A percentile compares a stretch with the other conserved stretches of the same genome.
phyloP scores from a whole-genome alignment of 805 yeast species.

The Priceomyces melissophilus region DNA sequence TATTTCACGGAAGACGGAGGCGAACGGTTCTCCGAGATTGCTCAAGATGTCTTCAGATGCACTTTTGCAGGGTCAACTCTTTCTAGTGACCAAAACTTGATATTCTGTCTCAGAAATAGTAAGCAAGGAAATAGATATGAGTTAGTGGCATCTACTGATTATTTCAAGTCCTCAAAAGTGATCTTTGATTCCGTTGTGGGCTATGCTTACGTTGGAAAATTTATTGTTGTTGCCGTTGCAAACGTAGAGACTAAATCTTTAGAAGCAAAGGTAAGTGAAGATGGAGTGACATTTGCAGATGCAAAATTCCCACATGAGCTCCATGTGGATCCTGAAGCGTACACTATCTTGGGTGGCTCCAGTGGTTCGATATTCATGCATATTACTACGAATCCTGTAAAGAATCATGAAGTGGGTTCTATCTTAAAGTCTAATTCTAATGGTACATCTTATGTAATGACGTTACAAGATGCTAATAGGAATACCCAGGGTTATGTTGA shows the following conservation, averaged over 20 bases:
- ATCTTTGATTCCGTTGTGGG: slow-evolving; percentile 65
- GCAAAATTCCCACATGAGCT: slow-evolving; percentile 72
- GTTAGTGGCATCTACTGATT: slow-evolving; percentile 50
- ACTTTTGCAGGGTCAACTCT: slow-evolving; percentile 61
- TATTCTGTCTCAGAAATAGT: slow-evolving; percentile 59
- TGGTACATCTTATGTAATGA: slow-evolving; percentile 79
- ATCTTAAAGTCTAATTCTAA: slow-evolving; percentile 85
- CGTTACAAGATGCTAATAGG: slow-evolving; percentile 72
- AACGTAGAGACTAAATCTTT: slow-evolving; percentile 45
- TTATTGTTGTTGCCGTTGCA: slow-evolving; percentile 65
- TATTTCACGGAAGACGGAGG: slow-evolving; percentile 71
- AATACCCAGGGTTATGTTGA: slow-evolving; percentile 75
- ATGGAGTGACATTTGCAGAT: slow-evolving; percentile 73
- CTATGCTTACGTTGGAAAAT: slow-evolving; percentile 67
- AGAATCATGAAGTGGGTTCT: slow-evolving; percentile 65
- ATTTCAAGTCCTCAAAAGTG: slow-evolving; percentile 40
- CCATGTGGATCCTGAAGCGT: slow-evolving; percentile 48
- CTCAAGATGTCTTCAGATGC: slow-evolving; percentile 57
- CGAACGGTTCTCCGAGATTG: slow-evolving; percentile 50
- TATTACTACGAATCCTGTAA: slow-evolving; percentile 59
- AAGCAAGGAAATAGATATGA: slow-evolving; percentile 25
- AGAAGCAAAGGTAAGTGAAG: slow-evolving; percentile 70
- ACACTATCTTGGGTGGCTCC: slow-evolving; percentile 74
- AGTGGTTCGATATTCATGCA: slow-evolving; percentile 77
- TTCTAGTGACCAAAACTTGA: slow-evolving; percentile 46